Conservation (phyloP, 2,329 filamentous ascomycete species). For the Nigrospora sphaerica region DNA sequence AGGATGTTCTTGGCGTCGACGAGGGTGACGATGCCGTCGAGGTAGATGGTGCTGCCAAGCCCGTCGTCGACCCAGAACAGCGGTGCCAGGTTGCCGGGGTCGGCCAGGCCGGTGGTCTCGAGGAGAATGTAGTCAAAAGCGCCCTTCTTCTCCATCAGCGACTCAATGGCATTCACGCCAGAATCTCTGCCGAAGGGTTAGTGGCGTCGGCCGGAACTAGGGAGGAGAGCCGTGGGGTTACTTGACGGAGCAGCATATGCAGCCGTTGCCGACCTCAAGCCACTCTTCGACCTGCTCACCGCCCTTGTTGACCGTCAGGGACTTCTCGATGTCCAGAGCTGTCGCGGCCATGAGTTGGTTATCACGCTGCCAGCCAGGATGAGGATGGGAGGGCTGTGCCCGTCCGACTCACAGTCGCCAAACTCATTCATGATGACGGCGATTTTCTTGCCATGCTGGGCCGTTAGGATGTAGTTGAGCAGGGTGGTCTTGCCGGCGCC, state of each 20-base stretch:
- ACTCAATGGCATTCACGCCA: slow-evolving; percentile 91
- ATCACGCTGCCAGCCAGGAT: neutral
- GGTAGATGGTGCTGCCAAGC: slow-evolving; percentile 87
- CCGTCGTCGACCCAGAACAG: slow-evolving; percentile 98
- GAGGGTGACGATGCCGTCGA: slow-evolving; percentile 93
- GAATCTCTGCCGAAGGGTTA: slow-evolving; percentile 56
- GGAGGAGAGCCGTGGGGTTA: slow-evolving; percentile 24
- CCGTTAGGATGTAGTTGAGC: slow-evolving; percentile 91
- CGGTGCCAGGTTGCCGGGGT: slow-evolving; percentile 91
- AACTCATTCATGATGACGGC: slow-evolving; percentile 96
- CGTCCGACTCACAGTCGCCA: slow-evolving; percentile 58
- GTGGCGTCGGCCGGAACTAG: too few relatives aligned
- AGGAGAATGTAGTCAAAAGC: slow-evolving; percentile 96
- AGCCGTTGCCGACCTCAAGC: slow-evolving; percentile 93
- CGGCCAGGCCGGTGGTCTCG: slow-evolving; percentile 90
- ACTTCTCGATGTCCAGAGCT: slow-evolving; percentile 94
- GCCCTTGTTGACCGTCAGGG: slow-evolving; percentile 80
- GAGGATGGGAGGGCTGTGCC: neutral
- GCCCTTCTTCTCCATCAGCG: slow-evolving; percentile 87
- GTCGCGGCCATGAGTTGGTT: neutral
- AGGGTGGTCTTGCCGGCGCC: slow-evolving; percentile 94
- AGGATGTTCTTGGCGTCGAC: slow-evolving; percentile 94
- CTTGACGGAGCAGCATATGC: slow-evolving; percentile 97
- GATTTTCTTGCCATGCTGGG: slow-evolving; percentile 94
- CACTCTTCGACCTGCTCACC: slow-evolving; percentile 84